Evolutionary conservation across 2,329 filamentous ascomycete species (phyloP).

Genomic region (Alternaria infectoria): DNA sequence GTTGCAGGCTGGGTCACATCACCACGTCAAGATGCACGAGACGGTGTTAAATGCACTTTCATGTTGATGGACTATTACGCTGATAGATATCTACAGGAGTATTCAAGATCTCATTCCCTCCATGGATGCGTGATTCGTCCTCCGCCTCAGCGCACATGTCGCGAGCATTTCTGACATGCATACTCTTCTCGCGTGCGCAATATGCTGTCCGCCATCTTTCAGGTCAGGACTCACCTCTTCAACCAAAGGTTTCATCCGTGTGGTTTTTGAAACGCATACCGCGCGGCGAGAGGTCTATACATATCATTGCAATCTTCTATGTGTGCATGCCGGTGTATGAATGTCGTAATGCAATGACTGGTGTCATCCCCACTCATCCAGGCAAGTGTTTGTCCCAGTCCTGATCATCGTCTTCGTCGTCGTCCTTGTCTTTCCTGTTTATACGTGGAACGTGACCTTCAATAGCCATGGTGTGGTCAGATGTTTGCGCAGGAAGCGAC

Average conservation of each 20-base stretch:
- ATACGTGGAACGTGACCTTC: constrained; percentile 46
- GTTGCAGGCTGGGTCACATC: neutral
- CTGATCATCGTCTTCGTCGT: constrained; percentile 31
- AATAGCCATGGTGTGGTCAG: constrained; percentile 43
- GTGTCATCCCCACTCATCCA: constrained; percentile 17
- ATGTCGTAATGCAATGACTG: neutral
- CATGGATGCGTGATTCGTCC: neutral
- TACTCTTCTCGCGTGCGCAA: neutral
- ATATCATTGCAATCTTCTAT: neutral
- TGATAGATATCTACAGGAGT: neutral
- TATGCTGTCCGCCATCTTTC: neutral
- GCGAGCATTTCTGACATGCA: neutral
- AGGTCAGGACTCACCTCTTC: neutral
- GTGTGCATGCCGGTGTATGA: neutral
- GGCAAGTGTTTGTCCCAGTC: constrained; percentile 47
- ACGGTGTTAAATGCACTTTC: neutral
- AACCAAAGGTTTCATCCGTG: neutral
- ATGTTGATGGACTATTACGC: neutral
- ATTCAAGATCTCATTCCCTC: neutral
- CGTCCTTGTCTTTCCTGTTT: constrained; percentile 21
- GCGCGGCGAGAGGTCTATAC: neutral
- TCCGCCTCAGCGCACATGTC: neutral
- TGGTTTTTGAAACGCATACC: neutral
- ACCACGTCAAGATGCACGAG: neutral
- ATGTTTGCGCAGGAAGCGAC: constrained; percentile 22